Evolutionary conservation across 345 rosid species (phyloP).

Genomic region (Anastatica hierochuntica): DNA sequence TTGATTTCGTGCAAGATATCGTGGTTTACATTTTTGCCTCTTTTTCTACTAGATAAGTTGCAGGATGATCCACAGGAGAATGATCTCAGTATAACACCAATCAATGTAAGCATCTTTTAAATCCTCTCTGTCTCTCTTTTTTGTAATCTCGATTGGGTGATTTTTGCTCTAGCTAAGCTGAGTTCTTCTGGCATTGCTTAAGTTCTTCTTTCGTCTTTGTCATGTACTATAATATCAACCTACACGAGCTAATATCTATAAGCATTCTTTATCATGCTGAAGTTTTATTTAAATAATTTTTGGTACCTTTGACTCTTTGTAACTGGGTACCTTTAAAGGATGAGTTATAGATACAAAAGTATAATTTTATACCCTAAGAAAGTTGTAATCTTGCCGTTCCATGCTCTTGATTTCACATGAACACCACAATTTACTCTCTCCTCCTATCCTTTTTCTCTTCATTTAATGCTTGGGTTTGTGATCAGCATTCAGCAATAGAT

Average conservation of each 20-base stretch:
- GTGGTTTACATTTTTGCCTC: slow-evolving; percentile 4
- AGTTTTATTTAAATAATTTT: neutral
- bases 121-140: neutral
- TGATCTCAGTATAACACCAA: slow-evolving; percentile 16
- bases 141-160: neutral
- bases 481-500: slow-evolving; percentile 2
- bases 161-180: neutral
- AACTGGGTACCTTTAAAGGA: neutral
- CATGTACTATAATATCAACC: neutral
- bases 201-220: neutral
- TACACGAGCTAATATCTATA: neutral
- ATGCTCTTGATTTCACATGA: slow-evolving; percentile 2
- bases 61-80: slow-evolving; percentile 24
- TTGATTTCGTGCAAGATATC: no score
- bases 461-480: slow-evolving; percentile 3
- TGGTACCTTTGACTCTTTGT: neutral
- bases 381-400: neutral
- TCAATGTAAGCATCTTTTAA: slow-evolving; percentile 28
- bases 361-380: neutral
- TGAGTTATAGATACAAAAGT: neutral
- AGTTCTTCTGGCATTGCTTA: neutral
- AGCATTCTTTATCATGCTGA: slow-evolving; percentile 3
- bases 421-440: neutral
- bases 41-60: slow-evolving; percentile 22
- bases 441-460: neutral